Conservation (phyloP, 1,284 basidiomycete genomes). For the Ustilago crameri region DNA sequence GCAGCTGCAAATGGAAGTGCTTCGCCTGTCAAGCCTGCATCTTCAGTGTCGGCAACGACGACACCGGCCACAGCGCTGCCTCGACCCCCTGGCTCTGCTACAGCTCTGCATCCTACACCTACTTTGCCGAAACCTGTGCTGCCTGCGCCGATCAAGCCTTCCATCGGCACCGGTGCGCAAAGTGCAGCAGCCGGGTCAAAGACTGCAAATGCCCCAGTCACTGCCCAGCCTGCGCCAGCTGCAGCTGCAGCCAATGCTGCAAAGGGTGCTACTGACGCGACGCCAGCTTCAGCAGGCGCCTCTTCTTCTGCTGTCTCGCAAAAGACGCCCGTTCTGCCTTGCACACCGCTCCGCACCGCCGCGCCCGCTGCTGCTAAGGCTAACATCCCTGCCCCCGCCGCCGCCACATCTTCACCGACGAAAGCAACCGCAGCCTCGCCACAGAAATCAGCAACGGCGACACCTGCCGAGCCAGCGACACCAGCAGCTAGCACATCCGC, state of each 20-base stretch:
- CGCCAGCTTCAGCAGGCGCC: neutral
- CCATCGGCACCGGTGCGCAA: conserved; percentile 18
- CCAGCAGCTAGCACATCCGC: conserved; percentile 4
- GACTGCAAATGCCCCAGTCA: neutral
- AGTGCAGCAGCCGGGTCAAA: conserved; percentile 3
- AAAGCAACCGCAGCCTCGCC: conserved; percentile 14
- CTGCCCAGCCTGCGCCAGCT: neutral
- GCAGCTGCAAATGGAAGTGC: conserved; percentile 11
- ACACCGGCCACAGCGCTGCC: conserved; percentile 17
- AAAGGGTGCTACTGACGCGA: neutral
- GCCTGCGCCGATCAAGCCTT: conserved; percentile 34
- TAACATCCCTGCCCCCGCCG: conserved; percentile 1
- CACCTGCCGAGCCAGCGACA: conserved; percentile 14
- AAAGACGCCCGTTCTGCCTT: conserved; percentile 27
- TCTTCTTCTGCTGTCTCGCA: conserved; percentile 1
- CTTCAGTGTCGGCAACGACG: neutral
- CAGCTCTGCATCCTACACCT: conserved; percentile 24
- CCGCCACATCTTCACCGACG: conserved; percentile 12
- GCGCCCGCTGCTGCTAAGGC: conserved; percentile 9
- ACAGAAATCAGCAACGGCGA: conserved; percentile 6
- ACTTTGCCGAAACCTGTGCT: conserved; percentile 38
- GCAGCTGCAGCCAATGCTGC: conserved; percentile 3
- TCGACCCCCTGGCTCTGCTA: conserved; percentile 22
- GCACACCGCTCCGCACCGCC: conserved; percentile 26
- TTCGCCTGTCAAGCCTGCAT: conserved; percentile 14